A percentile compares a stretch with the other conserved stretches of the same genome.
Evolutionary conservation across 768 basidiomycete species (phyloP).

Genomic region (Brasilioporus rufonigricans): DNA sequence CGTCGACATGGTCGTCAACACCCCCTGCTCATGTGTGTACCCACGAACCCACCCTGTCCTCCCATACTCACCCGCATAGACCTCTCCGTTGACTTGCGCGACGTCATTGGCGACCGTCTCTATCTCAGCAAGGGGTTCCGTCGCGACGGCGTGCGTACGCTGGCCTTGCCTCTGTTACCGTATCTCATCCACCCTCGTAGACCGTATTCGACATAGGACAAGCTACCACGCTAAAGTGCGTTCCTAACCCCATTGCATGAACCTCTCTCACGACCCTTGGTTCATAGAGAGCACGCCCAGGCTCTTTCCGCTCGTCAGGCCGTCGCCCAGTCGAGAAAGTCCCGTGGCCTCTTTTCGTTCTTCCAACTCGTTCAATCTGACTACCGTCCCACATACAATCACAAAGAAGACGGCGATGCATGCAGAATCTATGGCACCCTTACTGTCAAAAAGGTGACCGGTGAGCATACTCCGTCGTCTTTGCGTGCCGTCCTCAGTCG

Average conservation of each 20-base stretch:
- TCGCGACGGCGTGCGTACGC: conserved; percentile 74
- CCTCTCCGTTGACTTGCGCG: conserved; percentile 84
- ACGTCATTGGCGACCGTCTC: conserved; percentile 90
- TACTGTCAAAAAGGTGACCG: conserved; percentile 85
- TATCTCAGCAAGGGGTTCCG: conserved; percentile 77
- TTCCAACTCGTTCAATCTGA: conserved; percentile 40
- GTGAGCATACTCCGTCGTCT: conserved; percentile 33
- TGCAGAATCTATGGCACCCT: conserved; percentile 87
- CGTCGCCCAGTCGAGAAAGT: conserved; percentile 68
- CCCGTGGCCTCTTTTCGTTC: conserved; percentile 70
- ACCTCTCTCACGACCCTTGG: neutral
- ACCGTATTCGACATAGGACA: conserved; percentile 80
- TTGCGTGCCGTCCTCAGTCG: neutral
- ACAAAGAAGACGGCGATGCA: conserved; percentile 65
- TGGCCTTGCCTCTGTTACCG: neutral
- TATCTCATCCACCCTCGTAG: conserved; percentile 32
- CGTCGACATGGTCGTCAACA: conserved; percentile 89
- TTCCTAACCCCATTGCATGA: neutral
- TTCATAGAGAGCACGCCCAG: conserved; percentile 56
- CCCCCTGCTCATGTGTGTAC: conserved; percentile 86
- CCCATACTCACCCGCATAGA: conserved; percentile 40
- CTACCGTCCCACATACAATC: conserved; percentile 74
- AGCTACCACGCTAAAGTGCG: conserved; percentile 67
- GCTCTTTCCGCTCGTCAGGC: conserved; percentile 69
- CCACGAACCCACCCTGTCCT: neutral